Conservation (phyloP, 2,329 filamentous ascomycete genomes). For the Epichloe festucae region DNA sequence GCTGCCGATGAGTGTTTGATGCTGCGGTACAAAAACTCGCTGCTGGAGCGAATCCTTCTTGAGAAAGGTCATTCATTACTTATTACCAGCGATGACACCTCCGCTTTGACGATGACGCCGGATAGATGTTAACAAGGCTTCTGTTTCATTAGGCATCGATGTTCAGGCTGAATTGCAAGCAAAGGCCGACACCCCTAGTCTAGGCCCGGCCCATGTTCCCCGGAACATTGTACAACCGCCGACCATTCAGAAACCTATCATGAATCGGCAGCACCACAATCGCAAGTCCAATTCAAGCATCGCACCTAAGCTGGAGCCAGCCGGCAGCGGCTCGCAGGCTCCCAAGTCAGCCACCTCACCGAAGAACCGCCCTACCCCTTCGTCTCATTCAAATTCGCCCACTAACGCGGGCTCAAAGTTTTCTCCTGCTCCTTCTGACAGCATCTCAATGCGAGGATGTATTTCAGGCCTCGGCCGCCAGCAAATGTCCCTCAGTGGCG, state of each 20-base stretch:
- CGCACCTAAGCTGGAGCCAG: conserved; percentile 58
- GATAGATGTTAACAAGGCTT: background rate
- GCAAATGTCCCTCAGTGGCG: conserved; percentile 17
- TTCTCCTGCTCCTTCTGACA: conserved; percentile 33
- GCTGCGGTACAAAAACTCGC: conserved; percentile 96
- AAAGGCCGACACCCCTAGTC: conserved; percentile 77
- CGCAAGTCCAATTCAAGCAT: conserved; percentile 62
- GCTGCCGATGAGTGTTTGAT: conserved; percentile 96
- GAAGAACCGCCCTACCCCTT: conserved; percentile 68
- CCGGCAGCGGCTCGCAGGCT: conserved; percentile 30
- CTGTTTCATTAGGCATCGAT: conserved; percentile 61
- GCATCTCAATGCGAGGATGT: conserved; percentile 30
- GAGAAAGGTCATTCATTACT: conserved; percentile 67
- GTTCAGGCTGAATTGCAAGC: conserved; percentile 89
- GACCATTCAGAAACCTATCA: conserved; percentile 65
- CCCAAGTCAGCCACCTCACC: conserved; percentile 49
- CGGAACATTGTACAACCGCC: conserved; percentile 60
- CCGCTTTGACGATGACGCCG: background rate
- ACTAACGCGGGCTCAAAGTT: conserved; percentile 34
- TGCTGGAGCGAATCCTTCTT: conserved; percentile 85
- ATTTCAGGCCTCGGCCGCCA: conserved; percentile 20
- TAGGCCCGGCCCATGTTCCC: conserved; percentile 55
- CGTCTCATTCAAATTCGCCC: conserved; percentile 56
- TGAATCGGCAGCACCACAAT: conserved; percentile 67
- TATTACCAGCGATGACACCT: background rate